Base-by-base conservation (phyloP, 176 grass and related monocot genomes). In the Bromus sterilis region DNA sequence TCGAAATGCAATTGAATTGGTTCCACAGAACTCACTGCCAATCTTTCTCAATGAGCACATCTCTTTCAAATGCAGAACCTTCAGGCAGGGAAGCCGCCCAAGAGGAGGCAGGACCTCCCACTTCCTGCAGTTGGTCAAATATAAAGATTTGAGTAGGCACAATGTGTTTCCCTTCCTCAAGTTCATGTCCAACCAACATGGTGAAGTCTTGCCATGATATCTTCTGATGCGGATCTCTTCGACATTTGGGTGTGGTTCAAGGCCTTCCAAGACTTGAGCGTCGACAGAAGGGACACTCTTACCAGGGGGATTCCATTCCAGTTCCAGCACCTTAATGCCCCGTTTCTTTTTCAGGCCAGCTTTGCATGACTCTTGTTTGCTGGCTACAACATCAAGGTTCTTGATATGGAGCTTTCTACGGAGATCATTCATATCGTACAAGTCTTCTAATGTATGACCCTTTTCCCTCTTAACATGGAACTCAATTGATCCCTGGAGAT, bases 401-500 rank as follows among this genome's bases (percentile, higher is more conserved):
- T 71, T 89, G 64, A 92, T 80, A 79, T 81, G 66, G n/a, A 89
- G 83, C 35, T 86, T 57, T 66, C 75, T 66, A 13, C 60, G 40
- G 18, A 89, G 80, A 84, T 56, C 13, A 53, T 62, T 82, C 84
- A 92, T 83, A 42, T 78, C 62, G 57, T 62, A 21, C 60, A 92
- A 51, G 26, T 80, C 56, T 36, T 42, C 75, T 56, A 89, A 89
- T 3, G 33, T 78, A 36, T 85, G 53, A 1, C 87, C 87, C 9
- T 71, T 85, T 37, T 89, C 89, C 39, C n/a, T 89, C 67, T 89
- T 91, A 75, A 91, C 86, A 79, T 86, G 78, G 66, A 91, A 91
- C 46, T 89, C 68, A 68, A 91, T 36, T 32, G 89, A 86, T 60
- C 89, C 86, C 60, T 89, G 86, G 15, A 91, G 72, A 46, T 86